Evolutionary conservation across 2,329 filamentous ascomycete species (phyloP).

Genomic region (Dothistroma pini): DNA sequence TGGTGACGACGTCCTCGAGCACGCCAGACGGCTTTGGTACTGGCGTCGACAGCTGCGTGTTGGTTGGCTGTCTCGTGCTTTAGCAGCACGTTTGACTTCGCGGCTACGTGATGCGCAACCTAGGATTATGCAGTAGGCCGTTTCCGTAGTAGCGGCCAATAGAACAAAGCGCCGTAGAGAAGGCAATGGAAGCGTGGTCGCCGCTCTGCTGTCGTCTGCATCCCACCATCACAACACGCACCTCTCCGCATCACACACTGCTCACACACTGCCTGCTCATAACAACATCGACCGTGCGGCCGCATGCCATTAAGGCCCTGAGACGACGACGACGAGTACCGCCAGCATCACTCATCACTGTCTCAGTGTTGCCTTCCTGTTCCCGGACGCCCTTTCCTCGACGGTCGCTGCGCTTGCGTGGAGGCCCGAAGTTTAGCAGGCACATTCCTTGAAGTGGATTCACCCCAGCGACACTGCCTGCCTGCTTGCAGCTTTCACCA

Average conservation of each 20-base stretch:
- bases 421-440: slow-evolving; percentile 1
- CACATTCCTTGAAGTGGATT: slow-evolving; percentile 5
- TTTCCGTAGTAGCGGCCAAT: neutral
- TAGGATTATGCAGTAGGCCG: neutral
- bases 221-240: slow-evolving; percentile 1
- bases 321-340: neutral
- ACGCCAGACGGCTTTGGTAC: neutral
- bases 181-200: slow-evolving; percentile 3
- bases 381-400: slow-evolving; percentile 5
- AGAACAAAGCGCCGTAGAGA: neutral
- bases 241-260: slow-evolving; percentile 1
- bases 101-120: neutral
- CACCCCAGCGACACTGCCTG: neutral
- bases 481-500: neutral
- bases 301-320: slow-evolving; percentile 2
- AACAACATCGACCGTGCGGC: neutral
- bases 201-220: neutral
- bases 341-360: neutral
- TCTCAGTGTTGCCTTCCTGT: neutral
- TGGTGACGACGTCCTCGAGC: neutral
- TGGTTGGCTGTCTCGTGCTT: neutral
- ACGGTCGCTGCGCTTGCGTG: neutral
- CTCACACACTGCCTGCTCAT: neutral
- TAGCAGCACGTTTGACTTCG: neutral
- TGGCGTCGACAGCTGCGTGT: neutral